Evolutionary conservation across 306 rosid genomes (phyloP), one percentile per base, ranked within the genome.

Genomic region (Gillenia trifoliata): DNA sequence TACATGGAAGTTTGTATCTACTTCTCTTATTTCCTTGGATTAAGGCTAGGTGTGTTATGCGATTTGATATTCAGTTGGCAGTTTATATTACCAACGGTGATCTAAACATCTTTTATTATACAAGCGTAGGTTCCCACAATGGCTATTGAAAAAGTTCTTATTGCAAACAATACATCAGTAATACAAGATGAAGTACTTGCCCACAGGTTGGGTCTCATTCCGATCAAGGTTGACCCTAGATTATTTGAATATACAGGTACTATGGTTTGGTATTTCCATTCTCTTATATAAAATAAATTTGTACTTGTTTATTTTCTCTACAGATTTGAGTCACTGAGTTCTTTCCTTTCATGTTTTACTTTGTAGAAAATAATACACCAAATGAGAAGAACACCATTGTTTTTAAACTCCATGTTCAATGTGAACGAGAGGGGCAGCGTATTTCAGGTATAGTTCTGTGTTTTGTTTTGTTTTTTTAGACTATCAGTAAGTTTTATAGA

Each of bases 201-300:
- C 80, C 99, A 92, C 83, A 89, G 99, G 85, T 81, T 94, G 87
- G 99, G 99, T 67, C 93, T 94, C 63, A 75, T 94, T 83, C 99
- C 99, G 17, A 82, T 94, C 80, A 67, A 25, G 43, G 96, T 85
- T 83, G 99, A 94, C 79, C 99, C 99, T 26, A 87, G 93, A 81
- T 87, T 90, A 56, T 94, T 94, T 79, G 93, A 92, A 78, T 87
- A 81, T 74, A 83, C 95, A 92, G 99, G 99, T 94, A 69, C 73
- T 68, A 70, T 65, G 8, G 64, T 71, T 71, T 66, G 30, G 62
- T 45, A 45, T 56, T 68, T 66, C 20, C 23, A 23, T 76, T 40
- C 43, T 7, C 64, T 49, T 11, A 30, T 57, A 15, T 50, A 1
- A 13, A 29, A 8, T 34, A 31, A 23, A 9, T 16, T 30, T 13